A percentile compares a stretch with the other conserved stretches of the same genome.
Evolutionary conservation across 2,329 filamentous ascomycete species (phyloP).

Genomic region (Alternaria gaisen): DNA sequence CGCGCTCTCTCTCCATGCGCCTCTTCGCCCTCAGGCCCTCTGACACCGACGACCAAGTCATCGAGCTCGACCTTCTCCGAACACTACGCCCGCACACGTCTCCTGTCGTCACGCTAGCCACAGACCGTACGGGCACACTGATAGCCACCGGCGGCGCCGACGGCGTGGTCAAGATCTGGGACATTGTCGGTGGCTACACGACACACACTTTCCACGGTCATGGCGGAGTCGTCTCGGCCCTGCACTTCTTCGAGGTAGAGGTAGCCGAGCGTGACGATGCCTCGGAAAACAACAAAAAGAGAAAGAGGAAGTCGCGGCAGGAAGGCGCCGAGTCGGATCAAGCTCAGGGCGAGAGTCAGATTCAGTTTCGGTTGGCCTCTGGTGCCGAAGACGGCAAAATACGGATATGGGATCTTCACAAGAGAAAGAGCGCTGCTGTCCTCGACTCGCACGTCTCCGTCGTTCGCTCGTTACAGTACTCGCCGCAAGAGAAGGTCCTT

Average conservation of each 20-base stretch:
- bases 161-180: slow-evolving; percentile 95
- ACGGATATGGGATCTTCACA: slow-evolving; percentile 89
- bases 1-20: slow-evolving; percentile 93
- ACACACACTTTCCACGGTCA: slow-evolving; percentile 97
- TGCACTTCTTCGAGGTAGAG: slow-evolving; percentile 87
- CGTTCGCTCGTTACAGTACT: slow-evolving; percentile 87
- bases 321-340: slow-evolving; percentile 55
- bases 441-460: slow-evolving; percentile 95
- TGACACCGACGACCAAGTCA: slow-evolving; percentile 66
- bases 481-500: slow-evolving; percentile 74
- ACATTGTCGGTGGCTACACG: slow-evolving; percentile 86
- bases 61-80: slow-evolving; percentile 70
- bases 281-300: slow-evolving; percentile 48
- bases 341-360: slow-evolving; percentile 57
- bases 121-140: slow-evolving; percentile 87
- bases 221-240: slow-evolving; percentile 86
- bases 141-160: slow-evolving; percentile 93
- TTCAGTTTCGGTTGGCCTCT: slow-evolving; percentile 81
- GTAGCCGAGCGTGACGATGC: slow-evolving; percentile 57
- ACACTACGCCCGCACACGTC: slow-evolving; percentile 90
- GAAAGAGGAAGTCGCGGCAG: slow-evolving; percentile 55
- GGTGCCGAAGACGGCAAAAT: slow-evolving; percentile 95
- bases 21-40: slow-evolving; percentile 78
- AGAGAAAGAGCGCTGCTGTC: slow-evolving; percentile 76
- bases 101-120: slow-evolving; percentile 84